A percentile compares a stretch with the other conserved stretches of the same genome.
Conservation (phyloP, 2,329 filamentous ascomycete species). For the Phialocephala subalpina region DNA sequence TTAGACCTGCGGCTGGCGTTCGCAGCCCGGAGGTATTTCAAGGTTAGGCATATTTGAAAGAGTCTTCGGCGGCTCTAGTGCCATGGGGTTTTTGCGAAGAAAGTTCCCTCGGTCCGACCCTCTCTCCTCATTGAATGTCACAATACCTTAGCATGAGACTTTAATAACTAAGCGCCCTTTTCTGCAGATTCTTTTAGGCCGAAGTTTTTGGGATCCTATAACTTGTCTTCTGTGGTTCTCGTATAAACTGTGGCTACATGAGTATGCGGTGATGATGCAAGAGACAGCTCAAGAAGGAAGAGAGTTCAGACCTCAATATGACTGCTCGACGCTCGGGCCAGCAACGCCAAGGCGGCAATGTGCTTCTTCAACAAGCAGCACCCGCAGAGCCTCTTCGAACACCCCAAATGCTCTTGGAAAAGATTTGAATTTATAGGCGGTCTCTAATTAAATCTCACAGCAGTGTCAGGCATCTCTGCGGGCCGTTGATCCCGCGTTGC, state of each 20-base stretch:
- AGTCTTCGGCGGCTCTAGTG: neutral
- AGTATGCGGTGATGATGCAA: neutral
- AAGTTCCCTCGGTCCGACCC: conserved; percentile 4
- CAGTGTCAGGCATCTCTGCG: conserved; percentile 27
- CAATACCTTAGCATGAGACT: neutral
- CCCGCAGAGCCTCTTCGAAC: conserved; percentile 30
- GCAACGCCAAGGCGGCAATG: conserved; percentile 11
- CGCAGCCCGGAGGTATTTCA: neutral
- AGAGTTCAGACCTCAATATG: conserved; percentile 6
- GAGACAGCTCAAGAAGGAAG: neutral
- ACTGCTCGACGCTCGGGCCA: conserved; percentile 15
- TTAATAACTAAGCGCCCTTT: neutral
- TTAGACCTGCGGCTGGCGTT: neutral
- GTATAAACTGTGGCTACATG: neutral
- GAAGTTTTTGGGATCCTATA: neutral
- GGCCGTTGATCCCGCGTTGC: conserved; percentile 34
- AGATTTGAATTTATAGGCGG: neutral
- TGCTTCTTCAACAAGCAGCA: conserved; percentile 1
- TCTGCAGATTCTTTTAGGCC: neutral
- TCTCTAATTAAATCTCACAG: conserved; percentile 14
- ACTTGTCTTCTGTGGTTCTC: neutral
- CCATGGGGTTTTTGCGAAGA: neutral
- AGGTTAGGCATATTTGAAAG: neutral
- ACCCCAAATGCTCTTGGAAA: conserved; percentile 6
- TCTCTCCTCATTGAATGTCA: neutral